A percentile compares a stretch with the other conserved stretches of the same genome.
Evolutionary conservation across 371 early-diverging fungal species (phyloP).

Genomic region (Amoeboaphelidium occidentale): DNA sequence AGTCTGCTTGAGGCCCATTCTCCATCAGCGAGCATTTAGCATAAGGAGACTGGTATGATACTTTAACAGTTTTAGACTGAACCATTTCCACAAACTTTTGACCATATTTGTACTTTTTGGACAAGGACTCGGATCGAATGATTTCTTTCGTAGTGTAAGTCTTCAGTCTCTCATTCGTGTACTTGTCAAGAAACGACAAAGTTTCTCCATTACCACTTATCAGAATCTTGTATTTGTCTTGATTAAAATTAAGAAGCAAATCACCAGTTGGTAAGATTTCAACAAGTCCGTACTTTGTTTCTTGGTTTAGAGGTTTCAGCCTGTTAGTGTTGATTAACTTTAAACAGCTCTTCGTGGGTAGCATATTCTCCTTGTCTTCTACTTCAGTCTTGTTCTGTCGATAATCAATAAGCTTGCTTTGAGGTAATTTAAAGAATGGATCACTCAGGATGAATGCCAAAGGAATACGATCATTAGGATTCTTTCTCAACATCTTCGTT

Average conservation of each 20-base stretch:
- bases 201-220: conserved; percentile 13
- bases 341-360: too few relatives aligned
- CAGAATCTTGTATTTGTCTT: conserved; percentile 11
- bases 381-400: not conserved
- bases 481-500: conserved; percentile 69
- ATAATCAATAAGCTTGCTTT: not conserved
- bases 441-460: conserved; percentile 68
- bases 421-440: conserved; percentile 11
- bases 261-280: conserved; percentile 12
- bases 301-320: conserved; percentile 20
- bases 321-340: conserved; percentile 13
- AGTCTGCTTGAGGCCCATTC: conserved; percentile 22
- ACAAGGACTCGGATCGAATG: conserved; percentile 7
- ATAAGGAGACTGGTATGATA: conserved; percentile 20
- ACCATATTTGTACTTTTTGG: conserved; percentile 15
- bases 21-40: conserved; percentile 31
- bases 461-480: conserved; percentile 57
- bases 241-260: conserved; percentile 16
- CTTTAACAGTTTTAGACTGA: not conserved
- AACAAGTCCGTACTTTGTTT: conserved; percentile 20
- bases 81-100: conserved; percentile 18
- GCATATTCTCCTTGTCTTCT: not conserved
- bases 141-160: not conserved
- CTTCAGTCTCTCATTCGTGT: not conserved
- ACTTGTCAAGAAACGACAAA: not conserved